These are phyloP conservation scores for Phalaenopsis hybrid DNA, from an alignment of 116 monocot genomes.

Conservation along the genomic window DNA sequence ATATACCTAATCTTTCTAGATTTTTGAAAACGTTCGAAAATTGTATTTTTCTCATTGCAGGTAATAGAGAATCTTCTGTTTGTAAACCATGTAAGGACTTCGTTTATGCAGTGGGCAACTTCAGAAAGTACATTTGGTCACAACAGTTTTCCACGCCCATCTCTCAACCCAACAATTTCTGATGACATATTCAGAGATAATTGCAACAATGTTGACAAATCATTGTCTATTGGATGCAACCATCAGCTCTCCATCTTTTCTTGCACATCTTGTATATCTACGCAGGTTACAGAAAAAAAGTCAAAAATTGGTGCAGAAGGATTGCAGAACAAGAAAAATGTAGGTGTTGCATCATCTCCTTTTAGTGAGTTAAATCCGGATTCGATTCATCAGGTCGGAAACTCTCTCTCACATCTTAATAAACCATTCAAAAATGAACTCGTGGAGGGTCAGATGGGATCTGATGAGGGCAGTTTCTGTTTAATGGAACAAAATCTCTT, in stretches of 20 bases:
- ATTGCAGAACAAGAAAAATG: not conserved
- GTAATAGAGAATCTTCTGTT: conserved; percentile 8
- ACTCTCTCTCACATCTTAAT: not conserved
- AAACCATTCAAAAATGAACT: not conserved
- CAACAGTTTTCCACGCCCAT: not conserved
- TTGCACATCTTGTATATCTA: not conserved
- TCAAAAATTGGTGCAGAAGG: not conserved
- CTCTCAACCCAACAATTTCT: not conserved
- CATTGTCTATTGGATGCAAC: conserved; percentile 3
- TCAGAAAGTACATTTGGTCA: not conserved
- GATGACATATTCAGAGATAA: not conserved
- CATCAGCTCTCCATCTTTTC: conserved; percentile 10
- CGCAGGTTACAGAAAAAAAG: not conserved
- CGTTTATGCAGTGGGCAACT: not conserved
- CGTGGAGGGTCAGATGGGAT: conserved; percentile 4
- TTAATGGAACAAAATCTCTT: not conserved
- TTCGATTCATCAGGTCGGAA: not conserved
- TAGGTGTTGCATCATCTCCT: not conserved
- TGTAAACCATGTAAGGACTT: conserved; percentile 11
- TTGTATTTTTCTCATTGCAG: not conserved
- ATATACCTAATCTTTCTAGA: not conserved
- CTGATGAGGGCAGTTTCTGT: conserved; percentile 1
- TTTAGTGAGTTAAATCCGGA: not conserved
- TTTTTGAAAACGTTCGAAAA: not conserved
- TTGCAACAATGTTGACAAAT: not conserved